Base-by-base conservation (phyloP, 768 basidiomycete genomes). In the Pleurotus salmoneostramineus region DNA sequence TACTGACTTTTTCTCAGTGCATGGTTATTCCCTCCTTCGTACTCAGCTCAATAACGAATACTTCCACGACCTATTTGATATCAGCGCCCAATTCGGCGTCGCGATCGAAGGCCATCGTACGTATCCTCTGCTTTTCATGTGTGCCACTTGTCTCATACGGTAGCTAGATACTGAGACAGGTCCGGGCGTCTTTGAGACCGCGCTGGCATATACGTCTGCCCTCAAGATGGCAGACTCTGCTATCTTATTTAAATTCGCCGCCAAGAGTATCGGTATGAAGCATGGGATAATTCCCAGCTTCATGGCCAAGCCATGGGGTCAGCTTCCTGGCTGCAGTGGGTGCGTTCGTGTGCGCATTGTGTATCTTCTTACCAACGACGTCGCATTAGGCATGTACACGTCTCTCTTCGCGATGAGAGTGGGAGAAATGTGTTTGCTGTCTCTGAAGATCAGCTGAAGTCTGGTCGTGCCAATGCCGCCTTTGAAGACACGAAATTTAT, bases 271-370 rank as follows among this genome's bases (percentile, higher is more conserved):
- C 2, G 96, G 96, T 0, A 91, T 97, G 82, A 84, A 88, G 68
- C 79, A 90, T 62, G 91, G 89, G 6, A 78, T 99, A 56, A 82
- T 93, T 40, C 96, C 97, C 1, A 96, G 93, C 59, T 99, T 99
- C 73, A 98, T 98, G 96, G 95, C 95, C 0, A 98, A 98, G 65
- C 95, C 95, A 27, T 97, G 93, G 91, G 88, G 87, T 42, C 63
- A 97, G 91, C 83, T 98, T 62, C 95, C 97, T 36, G 97, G 97
- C 3, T 95, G 93, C 69, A 95, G 93, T 62, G 97, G 96, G 93
- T 92, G 45, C 47, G 76, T 62, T 27, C 11, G 45, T 27, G 17
- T 33, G 15, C 48, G n/a, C 11, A 46, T 50, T 48, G 32, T 42
- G 27, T 12, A 34, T 37, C 5, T 34, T 4, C 44, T 8, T 21